Conservation (phyloP, 805 yeast genomes). For the Hanseniaspora guilliermondii region DNA sequence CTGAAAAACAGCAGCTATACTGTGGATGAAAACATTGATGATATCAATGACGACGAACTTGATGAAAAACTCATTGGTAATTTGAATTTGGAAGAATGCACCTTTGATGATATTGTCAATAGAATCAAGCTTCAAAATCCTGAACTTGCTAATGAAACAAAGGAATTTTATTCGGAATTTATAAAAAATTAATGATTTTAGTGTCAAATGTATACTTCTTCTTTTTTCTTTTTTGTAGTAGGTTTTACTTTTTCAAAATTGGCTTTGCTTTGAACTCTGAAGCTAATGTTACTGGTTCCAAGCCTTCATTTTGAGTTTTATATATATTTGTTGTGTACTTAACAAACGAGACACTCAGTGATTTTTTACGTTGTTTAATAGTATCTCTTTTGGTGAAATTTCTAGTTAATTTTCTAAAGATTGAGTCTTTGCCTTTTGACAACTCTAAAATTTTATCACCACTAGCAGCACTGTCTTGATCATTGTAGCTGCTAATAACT, state of each 20-base stretch:
- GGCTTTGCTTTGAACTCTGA: background rate
- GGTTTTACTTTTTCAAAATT: background rate
- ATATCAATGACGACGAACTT: slow-evolving; percentile 16
- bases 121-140: slow-evolving; percentile 23
- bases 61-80: slow-evolving; percentile 15
- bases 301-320: background rate
- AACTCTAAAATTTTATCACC: background rate
- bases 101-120: slow-evolving; percentile 24
- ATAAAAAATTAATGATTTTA: slow-evolving; percentile 14
- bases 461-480: background rate
- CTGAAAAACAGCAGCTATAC: slow-evolving; percentile 24
- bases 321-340: slow-evolving; percentile 2
- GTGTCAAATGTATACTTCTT: background rate
- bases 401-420: background rate
- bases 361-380: background rate
- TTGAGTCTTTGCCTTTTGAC: background rate
- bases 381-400: background rate
- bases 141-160: slow-evolving; percentile 19
- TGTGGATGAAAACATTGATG: slow-evolving; percentile 18
- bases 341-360: slow-evolving; percentile 1
- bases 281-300: background rate
- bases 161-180: slow-evolving; percentile 20
- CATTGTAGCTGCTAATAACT: background rate
- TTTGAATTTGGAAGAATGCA: slow-evolving; percentile 23
- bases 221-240: background rate